These are phyloP conservation scores for Apium graveolens DNA, from an alignment of 129 eudicot genomes.

Conservation along the genomic window DNA sequence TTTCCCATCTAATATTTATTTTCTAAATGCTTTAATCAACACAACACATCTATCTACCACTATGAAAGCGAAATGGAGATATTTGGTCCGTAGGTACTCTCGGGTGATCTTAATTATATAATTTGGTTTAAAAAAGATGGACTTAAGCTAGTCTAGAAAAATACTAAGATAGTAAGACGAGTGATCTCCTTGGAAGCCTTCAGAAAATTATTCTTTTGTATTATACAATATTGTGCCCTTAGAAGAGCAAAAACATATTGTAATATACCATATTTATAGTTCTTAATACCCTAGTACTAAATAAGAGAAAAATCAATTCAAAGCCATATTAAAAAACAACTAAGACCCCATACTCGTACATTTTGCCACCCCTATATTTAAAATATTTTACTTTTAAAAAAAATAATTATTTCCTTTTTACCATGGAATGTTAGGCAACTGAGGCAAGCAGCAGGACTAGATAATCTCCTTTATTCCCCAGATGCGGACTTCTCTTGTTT, in stretches of 20 bases:
- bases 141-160: too few species aligned
- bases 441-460: conserved; percentile 80
- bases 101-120: too few species aligned
- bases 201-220: neutral
- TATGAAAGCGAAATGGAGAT: too few species aligned
- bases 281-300: too few species aligned
- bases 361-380: neutral
- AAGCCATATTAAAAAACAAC: too few species aligned
- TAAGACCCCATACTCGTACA: neutral
- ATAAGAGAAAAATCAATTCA: neutral
- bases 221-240: neutral
- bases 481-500: conserved; percentile 99
- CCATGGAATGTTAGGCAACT: conserved; percentile 45
- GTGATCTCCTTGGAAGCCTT: neutral
- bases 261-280: neutral
- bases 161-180: neutral
- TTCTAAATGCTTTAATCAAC: too few species aligned
- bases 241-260: neutral
- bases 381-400: too few species aligned
- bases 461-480: conserved; percentile 92
- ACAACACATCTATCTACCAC: too few species aligned
- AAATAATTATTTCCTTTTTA: neutral
- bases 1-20: too few species aligned
- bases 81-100: too few species aligned
- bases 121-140: too few species aligned